These are phyloP conservation scores for Vicia sativa DNA, from an alignment of 306 rosid genomes.

Conservation along the genomic window DNA sequence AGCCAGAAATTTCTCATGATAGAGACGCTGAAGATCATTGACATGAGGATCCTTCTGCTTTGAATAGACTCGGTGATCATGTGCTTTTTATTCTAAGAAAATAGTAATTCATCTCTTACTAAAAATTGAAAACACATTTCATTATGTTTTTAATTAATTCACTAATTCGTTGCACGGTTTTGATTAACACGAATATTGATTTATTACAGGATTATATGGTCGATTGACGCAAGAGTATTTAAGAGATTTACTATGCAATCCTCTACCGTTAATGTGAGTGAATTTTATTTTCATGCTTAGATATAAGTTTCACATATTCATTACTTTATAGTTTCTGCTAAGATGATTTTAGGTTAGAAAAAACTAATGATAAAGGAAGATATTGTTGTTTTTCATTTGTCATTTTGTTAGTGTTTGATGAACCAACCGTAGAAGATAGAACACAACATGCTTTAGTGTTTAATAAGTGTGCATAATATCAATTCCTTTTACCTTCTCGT, in stretches of 20 bases:
- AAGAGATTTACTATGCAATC: slow-evolving; percentile 77
- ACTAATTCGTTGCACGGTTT: slow-evolving; percentile 11
- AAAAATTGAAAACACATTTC: neutral
- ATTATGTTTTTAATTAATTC: neutral
- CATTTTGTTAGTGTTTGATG: no score
- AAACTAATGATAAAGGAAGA: slow-evolving; percentile 18
- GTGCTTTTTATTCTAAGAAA: slow-evolving; percentile 84
- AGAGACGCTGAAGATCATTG: slow-evolving; percentile 58
- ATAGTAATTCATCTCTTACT: slow-evolving; percentile 49
- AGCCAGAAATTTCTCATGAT: slow-evolving; percentile 64
- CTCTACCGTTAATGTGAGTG: slow-evolving; percentile 59
- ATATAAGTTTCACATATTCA: neutral
- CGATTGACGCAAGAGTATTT: slow-evolving; percentile 82
- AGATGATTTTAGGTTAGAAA: slow-evolving; percentile 3
- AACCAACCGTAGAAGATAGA: no score
- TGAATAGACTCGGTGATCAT: slow-evolving; percentile 67
- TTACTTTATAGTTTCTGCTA: neutral
- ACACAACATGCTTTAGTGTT: no score
- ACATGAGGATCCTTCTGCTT: slow-evolving; percentile 53
- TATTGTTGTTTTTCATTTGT: slow-evolving; percentile 12
- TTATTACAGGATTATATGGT: slow-evolving; percentile 79
- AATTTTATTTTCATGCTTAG: slow-evolving; percentile 25
- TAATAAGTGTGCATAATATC: slow-evolving; percentile 31
- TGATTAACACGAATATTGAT: slow-evolving; percentile 17
- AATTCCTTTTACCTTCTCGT: slow-evolving; percentile 13